Evolutionary conservation across 345 rosid species (phyloP), one percentile per base, ranked within the genome.

Genomic region (Brassica nigra): DNA sequence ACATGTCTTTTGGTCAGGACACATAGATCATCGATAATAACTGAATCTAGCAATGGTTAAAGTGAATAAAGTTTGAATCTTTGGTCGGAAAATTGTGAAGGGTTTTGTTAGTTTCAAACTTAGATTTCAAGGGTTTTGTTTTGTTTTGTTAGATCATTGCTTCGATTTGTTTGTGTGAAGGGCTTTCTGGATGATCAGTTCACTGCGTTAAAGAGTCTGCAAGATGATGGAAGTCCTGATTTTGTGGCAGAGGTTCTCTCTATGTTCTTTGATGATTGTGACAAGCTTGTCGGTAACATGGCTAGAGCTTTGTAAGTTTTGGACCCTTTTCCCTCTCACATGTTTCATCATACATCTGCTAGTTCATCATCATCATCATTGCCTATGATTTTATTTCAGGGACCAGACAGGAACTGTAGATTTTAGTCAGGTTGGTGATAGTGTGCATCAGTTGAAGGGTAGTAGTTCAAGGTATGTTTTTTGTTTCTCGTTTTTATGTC

Each of bases 161-260:
- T 68, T 68, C 1, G 20, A 16, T 55, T 59, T 59, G 52, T 28
- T 12, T 15, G 27, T 68, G 75, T 75, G 76, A 70, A 90, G 95
- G 89, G 87, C 5, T 82, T 78, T 72, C 66, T 92, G 82, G 97
- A 92, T 80, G 97, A 94, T 59, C 97, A 90, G 84, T 92, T 92
- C 76, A 80, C 84, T 29, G 90, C 88, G 87, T 82, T 94, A 34
- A 93, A 86, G 76, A 87, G 90, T 86, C 88, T 92, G 61, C 93
- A 90, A 84, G 98, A 94, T 79, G 98, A 89, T 70, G 89, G 83
- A 83, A 90, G 83, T 74, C 97, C 96, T 66, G 89, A 89, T 83
- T 90, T 90, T 81, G 91, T 90, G 49, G 73, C 82, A 34, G 97
- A 92, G 82, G 92, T 92, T 69, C 88, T 85, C 27, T 59, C 89